Evolutionary conservation across 140 eudicot genomes (phyloP), one percentile per base, ranked within the genome.

Genomic region (Senecio squalidus): DNA sequence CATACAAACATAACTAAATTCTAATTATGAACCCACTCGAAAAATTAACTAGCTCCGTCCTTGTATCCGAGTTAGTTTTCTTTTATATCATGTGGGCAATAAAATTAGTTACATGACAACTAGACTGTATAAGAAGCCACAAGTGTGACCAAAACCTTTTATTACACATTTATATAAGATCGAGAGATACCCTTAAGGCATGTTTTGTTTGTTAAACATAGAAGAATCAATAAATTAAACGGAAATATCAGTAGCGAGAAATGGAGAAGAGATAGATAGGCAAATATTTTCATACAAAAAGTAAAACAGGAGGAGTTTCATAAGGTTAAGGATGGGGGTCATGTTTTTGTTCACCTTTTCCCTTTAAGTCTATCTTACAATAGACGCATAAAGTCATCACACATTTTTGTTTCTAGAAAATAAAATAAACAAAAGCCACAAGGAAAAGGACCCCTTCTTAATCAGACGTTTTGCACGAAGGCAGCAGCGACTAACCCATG

Each of bases 401-500:
- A 66, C 72, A 41, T 41, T 41, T 48, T 44, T 28, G 64, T 44
- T 55, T 53, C 59, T 67, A 54, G 43, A 50, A 41, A 70, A 16
- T 33, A 76, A 43, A 52, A 69, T 30, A 23, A 50, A 18, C 58
- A 48, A 54, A 60, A 43, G 50, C 47, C 21, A 55, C 61, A 74
- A 54, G 70, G 49, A 43, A 60, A 67, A 45, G 56, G 30, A 28
- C 53, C 77, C 74, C 74, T 45, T 60, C 64, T 76, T 55, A 53
- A 51, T 45, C 61, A 31, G 27, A 18, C 43, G 50, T 66, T 60
- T 27, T 61, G 58, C n/a, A n/a, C n/a, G 65, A 22, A 14, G 23
- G 16, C 67, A 48, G 5, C 66, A 22, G 23, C 44, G 27, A 2
- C 66, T 74, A 83, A 31, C 92, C 92, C 92, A 83, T 83, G 59